Percentiles rank a stretch among this genome's conserved stretches.
Conservation (phyloP, 2,329 filamentous ascomycete species). For the Aspergillus costaricaensis region DNA sequence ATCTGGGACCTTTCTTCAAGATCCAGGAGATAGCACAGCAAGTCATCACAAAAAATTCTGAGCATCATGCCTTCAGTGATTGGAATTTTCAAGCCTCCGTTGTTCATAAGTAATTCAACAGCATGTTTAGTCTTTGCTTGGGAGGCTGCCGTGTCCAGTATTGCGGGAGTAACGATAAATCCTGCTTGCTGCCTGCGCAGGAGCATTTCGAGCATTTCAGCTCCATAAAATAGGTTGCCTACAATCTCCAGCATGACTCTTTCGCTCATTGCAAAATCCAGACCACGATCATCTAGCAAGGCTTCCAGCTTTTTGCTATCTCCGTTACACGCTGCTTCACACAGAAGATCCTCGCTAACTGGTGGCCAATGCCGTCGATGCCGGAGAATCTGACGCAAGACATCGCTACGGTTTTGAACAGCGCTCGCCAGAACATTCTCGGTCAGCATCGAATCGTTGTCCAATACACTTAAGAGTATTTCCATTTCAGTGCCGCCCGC, state of each 20-base stretch:
- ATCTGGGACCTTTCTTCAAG: not conserved
- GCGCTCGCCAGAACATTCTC: not conserved
- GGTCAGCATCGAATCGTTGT: not conserved
- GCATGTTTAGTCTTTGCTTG: not conserved
- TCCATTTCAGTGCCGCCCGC: not conserved
- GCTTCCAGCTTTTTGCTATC: not conserved
- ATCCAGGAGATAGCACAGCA: not conserved
- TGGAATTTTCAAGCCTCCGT: not conserved
- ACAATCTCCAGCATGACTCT: not conserved
- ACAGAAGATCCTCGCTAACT: not conserved
- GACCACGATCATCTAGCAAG: not conserved
- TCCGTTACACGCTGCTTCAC: not conserved
- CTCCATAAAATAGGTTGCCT: too few relatives aligned
- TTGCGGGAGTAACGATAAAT: not conserved
- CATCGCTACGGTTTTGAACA: not conserved
- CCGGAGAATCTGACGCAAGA: not conserved
- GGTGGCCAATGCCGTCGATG: not conserved
- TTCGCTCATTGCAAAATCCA: not conserved
- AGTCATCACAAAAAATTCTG: not conserved
- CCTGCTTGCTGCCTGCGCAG: not conserved
- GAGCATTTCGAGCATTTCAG: not conserved
- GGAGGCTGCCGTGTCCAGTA: not conserved
- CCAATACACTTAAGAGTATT: not conserved
- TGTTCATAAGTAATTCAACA: not conserved
- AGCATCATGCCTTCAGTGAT: not conserved